Evolutionary conservation across 1,284 basidiomycete genomes (phyloP), one percentile per base, ranked within the genome.

Genomic region (Wallemia hederae): DNA sequence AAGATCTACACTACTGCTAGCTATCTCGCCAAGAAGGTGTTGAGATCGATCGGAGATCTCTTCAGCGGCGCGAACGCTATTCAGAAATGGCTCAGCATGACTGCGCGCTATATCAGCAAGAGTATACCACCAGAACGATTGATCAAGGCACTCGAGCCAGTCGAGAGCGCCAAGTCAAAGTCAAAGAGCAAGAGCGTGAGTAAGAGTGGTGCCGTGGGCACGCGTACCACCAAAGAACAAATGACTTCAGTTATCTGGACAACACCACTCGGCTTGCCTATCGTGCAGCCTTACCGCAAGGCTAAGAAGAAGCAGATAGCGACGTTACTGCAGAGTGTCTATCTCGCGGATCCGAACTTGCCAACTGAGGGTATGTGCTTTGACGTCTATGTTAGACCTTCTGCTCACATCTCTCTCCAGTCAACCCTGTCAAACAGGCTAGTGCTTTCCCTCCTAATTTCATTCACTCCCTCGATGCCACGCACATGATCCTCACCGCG

Each of bases 371-470:
- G 79, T 79, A 60, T n/a, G 72, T 66, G 24, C n/a, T n/a, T n/a
- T n/a, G n/a, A n/a, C n/a, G n/a, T 33, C 39, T 61, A 28, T 14
- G 39, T 61, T 61, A 26, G 57, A 61, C 55, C 24, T 27, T 28
- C 59, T 24, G 19, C 19, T 39, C 25, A 33, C 11, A 11, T 14
- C 11, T 57, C 24, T 49, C 24, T 62, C 49, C 2, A 79, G 91
- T 97, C 34, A 85, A 89, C 66, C 73, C 86, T 0, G 67, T 75
- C 63, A 94, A 94, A 71, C 92, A 99, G 70, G 84, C 90, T 0
- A 81, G 86, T 1, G 94, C 92, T 1, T 98, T 99, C 80, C 92
- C 92, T 14, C 94, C 92, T 39, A 99, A 99, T 75, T 98, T 92
- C 69, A 88, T 98, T 62, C 94, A 99, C 71, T 89, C 85, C 67